Evolutionary conservation across 345 rosid species (phyloP), one percentile per base, ranked within the genome.

Genomic region (Citrus sp.): DNA sequence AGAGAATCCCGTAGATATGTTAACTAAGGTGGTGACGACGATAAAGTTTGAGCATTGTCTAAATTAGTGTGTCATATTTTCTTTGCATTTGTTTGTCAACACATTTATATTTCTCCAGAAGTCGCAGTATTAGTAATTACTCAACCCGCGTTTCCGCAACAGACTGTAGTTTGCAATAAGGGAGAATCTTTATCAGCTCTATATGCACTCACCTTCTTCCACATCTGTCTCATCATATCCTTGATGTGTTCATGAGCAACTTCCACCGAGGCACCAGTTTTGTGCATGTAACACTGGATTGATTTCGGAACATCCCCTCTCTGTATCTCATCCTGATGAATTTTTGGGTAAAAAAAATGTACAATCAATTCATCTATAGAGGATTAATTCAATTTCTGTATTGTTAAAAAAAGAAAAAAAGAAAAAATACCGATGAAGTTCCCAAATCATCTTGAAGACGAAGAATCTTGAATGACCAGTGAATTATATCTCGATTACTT

Each of bases 251-350:
- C 79, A 71, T 77, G 79, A n/a, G 82, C 74, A 74, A 70, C 80
- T 75, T 71, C 79, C 40, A 79, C 83, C 0, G 85, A 79, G 27
- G 61, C 80, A 30, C 80, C 80, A 0, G 84, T 85, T 72, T 87
- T 83, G 5, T 73, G 58, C 87, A 84, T 84, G 75, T 80, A 68
- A 73, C 87, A 87, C 58, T 83, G 87, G 14, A 87, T 70, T 13
- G 85, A 81, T 62, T 87, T 87, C 5, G 82, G 56, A 37, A 68
- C 68, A 66, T 85, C 86, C 2, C 89, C 84, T 84, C 87, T 75
- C 18, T 65, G 65, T 40, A 84, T 12, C 64, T 82, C 88, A 14
- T 71, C 83, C 87, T 84, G 6, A 59, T 27, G 40, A 38, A 7
- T 30, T 27, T 42, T 12, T 9, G 9, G 18, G 38, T 30, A n/a